Percentiles rank a stretch among this genome's conserved stretches.
Conservation (phyloP, 2,329 filamentous ascomycete species). For the Aspergillus phoenicis region DNA sequence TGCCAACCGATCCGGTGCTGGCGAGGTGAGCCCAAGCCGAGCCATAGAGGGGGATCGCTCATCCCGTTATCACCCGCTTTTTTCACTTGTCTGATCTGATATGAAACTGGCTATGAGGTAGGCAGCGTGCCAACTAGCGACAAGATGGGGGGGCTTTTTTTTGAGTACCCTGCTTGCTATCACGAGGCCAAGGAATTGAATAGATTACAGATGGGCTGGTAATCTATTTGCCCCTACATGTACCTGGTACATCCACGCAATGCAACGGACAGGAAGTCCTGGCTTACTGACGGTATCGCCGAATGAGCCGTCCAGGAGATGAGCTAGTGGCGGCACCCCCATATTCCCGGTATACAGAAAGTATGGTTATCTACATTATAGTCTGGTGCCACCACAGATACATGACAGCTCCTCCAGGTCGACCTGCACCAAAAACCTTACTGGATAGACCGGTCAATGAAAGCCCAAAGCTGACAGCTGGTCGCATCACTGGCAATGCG, state of each 20-base stretch:
- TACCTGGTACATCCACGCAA: not conserved
- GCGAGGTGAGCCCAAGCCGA: not conserved
- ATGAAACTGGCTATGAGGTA: not conserved
- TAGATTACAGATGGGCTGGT: not conserved
- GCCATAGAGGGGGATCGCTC: not conserved
- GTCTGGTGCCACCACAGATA: slow-evolving; percentile 14
- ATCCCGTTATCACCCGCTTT: not conserved
- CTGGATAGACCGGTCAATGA: slow-evolving; percentile 12
- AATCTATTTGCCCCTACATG: not conserved
- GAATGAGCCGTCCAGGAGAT: not conserved
- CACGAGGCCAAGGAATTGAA: not conserved
- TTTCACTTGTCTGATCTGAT: not conserved
- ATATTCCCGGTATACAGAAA: slow-evolving; percentile 1
- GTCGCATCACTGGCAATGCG: slow-evolving; percentile 13
- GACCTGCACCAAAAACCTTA: slow-evolving; percentile 12
- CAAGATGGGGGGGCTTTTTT: too few relatives aligned
- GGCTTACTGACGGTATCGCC: not conserved
- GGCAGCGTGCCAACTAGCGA: not conserved
- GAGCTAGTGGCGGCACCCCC: not conserved
- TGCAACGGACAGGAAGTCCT: not conserved
- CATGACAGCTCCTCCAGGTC: slow-evolving; percentile 9
- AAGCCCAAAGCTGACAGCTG: slow-evolving; percentile 8
- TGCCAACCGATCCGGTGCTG: not conserved
- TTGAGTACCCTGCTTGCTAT: too few relatives aligned
- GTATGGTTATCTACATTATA: slow-evolving; percentile 7